Evolutionary conservation across 2,329 filamentous ascomycete species (phyloP).

Genomic region (Cladophialophora chaetospira): DNA sequence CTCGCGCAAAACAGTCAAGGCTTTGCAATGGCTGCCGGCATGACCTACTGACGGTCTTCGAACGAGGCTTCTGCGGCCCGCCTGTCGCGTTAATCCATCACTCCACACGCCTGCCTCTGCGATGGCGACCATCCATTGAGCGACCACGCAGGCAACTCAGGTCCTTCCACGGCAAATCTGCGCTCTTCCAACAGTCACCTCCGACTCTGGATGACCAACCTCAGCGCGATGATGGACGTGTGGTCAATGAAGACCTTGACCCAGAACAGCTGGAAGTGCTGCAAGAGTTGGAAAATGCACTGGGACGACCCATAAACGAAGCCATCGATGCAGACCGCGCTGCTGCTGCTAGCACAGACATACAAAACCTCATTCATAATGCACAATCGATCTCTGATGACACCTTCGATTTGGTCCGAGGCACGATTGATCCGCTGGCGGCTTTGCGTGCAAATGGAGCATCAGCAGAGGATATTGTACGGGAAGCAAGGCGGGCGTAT

Average conservation of each 20-base stretch:
- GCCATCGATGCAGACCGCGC: conserved; percentile 26
- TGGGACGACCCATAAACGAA: conserved; percentile 27
- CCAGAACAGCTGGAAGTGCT: conserved; percentile 21
- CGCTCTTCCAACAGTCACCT: conserved; percentile 1
- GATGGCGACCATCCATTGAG: conserved; percentile 10
- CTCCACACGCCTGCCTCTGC: conserved; percentile 14
- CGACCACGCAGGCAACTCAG: conserved; percentile 14
- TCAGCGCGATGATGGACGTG: neutral
- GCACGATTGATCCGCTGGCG: conserved; percentile 14
- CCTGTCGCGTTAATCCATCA: conserved; percentile 13
- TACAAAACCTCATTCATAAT: neutral
- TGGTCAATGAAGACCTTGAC: neutral
- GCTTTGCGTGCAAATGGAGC: conserved; percentile 23
- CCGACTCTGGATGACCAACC: neutral
- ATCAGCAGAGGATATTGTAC: conserved; percentile 65
- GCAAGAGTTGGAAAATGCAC: conserved; percentile 21
- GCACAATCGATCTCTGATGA: neutral
- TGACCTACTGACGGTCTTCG: conserved; percentile 39
- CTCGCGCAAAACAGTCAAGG: conserved; percentile 10
- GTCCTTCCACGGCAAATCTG: conserved; percentile 4
- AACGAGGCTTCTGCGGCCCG: conserved; percentile 37
- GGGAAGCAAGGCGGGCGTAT: conserved; percentile 72
- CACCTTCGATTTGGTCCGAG: neutral
- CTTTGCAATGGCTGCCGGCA: conserved; percentile 40
- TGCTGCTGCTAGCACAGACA: neutral